Percentiles rank a stretch among this genome's conserved stretches.
Conservation (phyloP, 495 filamentous ascomycete species). For the Penicillium fimorum region DNA sequence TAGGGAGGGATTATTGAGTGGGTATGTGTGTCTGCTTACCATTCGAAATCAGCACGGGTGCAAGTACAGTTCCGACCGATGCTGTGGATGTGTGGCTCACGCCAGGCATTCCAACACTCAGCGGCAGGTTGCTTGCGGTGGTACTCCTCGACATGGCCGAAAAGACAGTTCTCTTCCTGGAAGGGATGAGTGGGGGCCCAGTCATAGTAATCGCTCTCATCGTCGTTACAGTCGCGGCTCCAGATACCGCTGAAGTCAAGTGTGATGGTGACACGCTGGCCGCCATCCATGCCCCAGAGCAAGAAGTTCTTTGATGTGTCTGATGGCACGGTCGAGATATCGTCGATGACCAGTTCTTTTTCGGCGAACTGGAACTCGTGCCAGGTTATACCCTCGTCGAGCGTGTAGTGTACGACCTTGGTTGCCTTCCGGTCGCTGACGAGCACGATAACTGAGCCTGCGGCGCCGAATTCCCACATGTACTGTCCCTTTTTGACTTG, state of each 20-base stretch:
- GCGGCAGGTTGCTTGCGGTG: slow-evolving; percentile 75
- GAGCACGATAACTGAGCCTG: slow-evolving; percentile 87
- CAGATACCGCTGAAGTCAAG: slow-evolving; percentile 83
- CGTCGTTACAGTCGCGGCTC: slow-evolving; percentile 63
- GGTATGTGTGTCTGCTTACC: slow-evolving; percentile 49
- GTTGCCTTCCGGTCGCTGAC: slow-evolving; percentile 63
- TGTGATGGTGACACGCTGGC: slow-evolving; percentile 65
- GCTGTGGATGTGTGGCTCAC: slow-evolving; percentile 59
- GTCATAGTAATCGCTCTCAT: slow-evolving; percentile 71
- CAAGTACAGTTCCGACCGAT: slow-evolving; percentile 76
- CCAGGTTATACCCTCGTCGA: slow-evolving; percentile 80
- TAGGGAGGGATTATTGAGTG: background rate
- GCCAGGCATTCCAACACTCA: slow-evolving; percentile 79
- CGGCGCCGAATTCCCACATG: slow-evolving; percentile 92
- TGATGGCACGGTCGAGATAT: slow-evolving; percentile 84
- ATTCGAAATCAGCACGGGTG: slow-evolving; percentile 85
- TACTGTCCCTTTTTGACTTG: slow-evolving; percentile 79
- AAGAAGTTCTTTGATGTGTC: slow-evolving; percentile 88
- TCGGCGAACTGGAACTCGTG: slow-evolving; percentile 68
- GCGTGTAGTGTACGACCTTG: slow-evolving; percentile 68
- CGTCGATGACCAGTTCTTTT: slow-evolving; percentile 62
- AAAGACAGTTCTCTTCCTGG: slow-evolving; percentile 76
- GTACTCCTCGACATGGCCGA: slow-evolving; percentile 87
- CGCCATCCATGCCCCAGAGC: slow-evolving; percentile 69
- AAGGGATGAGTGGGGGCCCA: slow-evolving; percentile 82